These are phyloP conservation scores for Amanita exitialis DNA, from an alignment of 768 basidiomycete genomes.

Conservation along the genomic window DNA sequence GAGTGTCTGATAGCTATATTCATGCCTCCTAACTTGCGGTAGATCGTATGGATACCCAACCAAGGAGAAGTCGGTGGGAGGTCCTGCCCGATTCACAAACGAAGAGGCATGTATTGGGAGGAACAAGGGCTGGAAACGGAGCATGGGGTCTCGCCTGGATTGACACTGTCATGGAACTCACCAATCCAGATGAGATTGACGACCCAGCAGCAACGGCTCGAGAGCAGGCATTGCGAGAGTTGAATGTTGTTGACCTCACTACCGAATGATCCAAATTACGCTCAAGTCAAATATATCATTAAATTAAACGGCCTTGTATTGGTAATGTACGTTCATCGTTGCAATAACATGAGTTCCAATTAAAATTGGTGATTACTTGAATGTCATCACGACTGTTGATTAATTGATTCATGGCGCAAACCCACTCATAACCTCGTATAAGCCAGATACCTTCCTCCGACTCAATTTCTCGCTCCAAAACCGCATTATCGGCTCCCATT, in stretches of 20 bases:
- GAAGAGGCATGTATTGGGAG: slow-evolving; percentile 46
- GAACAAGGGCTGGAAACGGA: slow-evolving; percentile 64
- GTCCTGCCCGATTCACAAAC: slow-evolving; percentile 33
- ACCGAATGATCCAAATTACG: not conserved
- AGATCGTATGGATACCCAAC: slow-evolving; percentile 78
- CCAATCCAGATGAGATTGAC: slow-evolving; percentile 5
- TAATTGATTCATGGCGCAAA: not conserved
- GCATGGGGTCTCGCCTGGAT: slow-evolving; percentile 80
- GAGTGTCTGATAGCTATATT: slow-evolving; percentile 14
- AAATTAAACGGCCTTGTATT: not conserved
- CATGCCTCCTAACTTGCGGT: not conserved
- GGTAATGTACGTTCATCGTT: not conserved
- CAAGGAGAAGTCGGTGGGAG: slow-evolving; percentile 56
- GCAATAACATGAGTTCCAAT: not conserved
- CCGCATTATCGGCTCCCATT: slow-evolving; percentile 79
- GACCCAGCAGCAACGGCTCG: not conserved
- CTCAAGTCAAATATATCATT: too few species aligned
- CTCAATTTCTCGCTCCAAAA: slow-evolving; percentile 73
- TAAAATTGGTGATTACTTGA: not conserved
- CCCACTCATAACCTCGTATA: slow-evolving; percentile 62
- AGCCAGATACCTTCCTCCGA: slow-evolving; percentile 44
- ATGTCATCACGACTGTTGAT: not conserved
- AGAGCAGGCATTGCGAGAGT: slow-evolving; percentile 1
- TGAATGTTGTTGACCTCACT: not conserved
- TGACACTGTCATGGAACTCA: slow-evolving; percentile 43